phyloP scores from a whole-genome alignment of 768 basidiomycete genomes.

The Austroboletus eburneus region DNA sequence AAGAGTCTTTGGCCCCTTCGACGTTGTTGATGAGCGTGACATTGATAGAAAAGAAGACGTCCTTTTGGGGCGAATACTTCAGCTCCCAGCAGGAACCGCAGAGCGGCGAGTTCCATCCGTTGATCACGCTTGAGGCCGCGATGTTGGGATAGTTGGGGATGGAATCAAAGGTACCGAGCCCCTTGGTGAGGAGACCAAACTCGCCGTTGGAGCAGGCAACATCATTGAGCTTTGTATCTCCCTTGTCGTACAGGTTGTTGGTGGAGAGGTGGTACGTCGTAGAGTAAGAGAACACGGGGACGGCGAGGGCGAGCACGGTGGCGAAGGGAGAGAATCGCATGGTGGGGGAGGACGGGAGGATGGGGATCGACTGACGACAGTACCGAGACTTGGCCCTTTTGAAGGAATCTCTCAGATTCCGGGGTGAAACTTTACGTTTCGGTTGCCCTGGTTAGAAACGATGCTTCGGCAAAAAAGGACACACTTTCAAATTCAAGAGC shows the following conservation, averaged over 20 bases:
- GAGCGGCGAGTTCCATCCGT: slow-evolving; percentile 41
- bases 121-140: slow-evolving; percentile 48
- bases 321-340: slow-evolving; percentile 8
- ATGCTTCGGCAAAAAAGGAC: too few species aligned
- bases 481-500: neutral
- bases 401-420: neutral
- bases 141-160: slow-evolving; percentile 59
- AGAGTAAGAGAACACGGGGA: slow-evolving; percentile 3
- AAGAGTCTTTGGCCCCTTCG: slow-evolving; percentile 22
- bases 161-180: slow-evolving; percentile 45
- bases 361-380: neutral
- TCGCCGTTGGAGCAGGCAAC: slow-evolving; percentile 51
- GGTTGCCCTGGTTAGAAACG: neutral
- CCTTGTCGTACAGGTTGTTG: slow-evolving; percentile 50
- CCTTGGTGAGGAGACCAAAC: slow-evolving; percentile 44
- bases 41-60: slow-evolving; percentile 36
- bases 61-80: slow-evolving; percentile 34
- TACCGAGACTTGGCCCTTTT: neutral
- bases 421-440: neutral
- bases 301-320: slow-evolving; percentile 6
- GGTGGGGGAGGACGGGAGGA: neutral
- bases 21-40: slow-evolving; percentile 53
- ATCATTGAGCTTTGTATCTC: slow-evolving; percentile 33
- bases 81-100: slow-evolving; percentile 64
- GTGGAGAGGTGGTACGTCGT: slow-evolving; percentile 31